These are phyloP conservation scores for Brassica hybrid DNA, from an alignment of 441 rosid species.

Conservation along the genomic window DNA sequence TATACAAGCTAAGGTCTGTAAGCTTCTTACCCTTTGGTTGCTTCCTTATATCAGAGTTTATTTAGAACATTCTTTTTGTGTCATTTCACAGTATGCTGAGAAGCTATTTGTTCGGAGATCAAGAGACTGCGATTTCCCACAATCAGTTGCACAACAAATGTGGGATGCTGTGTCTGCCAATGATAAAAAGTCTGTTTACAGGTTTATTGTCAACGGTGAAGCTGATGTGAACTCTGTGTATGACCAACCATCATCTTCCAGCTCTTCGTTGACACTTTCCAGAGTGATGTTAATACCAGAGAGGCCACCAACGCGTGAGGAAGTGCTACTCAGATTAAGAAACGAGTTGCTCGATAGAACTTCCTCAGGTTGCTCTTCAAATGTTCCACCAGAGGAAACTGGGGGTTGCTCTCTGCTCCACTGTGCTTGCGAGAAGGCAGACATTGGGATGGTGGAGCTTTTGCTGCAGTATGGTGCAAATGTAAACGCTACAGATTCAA, in stretches of 20 bases:
- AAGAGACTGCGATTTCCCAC: slow-evolving; percentile 61
- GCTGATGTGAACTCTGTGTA: slow-evolving; percentile 71
- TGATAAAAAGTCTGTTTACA: slow-evolving; percentile 93
- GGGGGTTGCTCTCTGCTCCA: slow-evolving; percentile 90
- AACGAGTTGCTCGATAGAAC: slow-evolving; percentile 70
- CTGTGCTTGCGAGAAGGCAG: slow-evolving; percentile 96
- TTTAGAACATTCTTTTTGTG: not conserved
- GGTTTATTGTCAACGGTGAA: slow-evolving; percentile 79
- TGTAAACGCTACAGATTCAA: slow-evolving; percentile 74
- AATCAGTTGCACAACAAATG: slow-evolving; percentile 71
- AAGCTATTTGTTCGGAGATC: slow-evolving; percentile 85
- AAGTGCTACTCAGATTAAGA: slow-evolving; percentile 56
- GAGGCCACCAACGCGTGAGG: slow-evolving; percentile 60
- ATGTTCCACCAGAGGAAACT: slow-evolving; percentile 57
- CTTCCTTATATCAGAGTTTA: slow-evolving; percentile 16
- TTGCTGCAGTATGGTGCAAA: slow-evolving; percentile 95
- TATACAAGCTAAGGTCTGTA: slow-evolving; percentile 91
- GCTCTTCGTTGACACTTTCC: slow-evolving; percentile 80
- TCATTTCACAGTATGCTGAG: slow-evolving; percentile 78
- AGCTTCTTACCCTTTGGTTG: slow-evolving; percentile 25
- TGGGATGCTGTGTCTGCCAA: slow-evolving; percentile 92
- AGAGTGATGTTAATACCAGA: slow-evolving; percentile 85
- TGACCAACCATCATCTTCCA: slow-evolving; percentile 60
- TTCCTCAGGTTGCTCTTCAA: slow-evolving; percentile 67
- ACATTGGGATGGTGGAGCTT: slow-evolving; percentile 96